phyloP scores from a whole-genome alignment of 2,329 filamentous ascomycete genomes.

The Pseudogymnoascus sp. region DNA sequence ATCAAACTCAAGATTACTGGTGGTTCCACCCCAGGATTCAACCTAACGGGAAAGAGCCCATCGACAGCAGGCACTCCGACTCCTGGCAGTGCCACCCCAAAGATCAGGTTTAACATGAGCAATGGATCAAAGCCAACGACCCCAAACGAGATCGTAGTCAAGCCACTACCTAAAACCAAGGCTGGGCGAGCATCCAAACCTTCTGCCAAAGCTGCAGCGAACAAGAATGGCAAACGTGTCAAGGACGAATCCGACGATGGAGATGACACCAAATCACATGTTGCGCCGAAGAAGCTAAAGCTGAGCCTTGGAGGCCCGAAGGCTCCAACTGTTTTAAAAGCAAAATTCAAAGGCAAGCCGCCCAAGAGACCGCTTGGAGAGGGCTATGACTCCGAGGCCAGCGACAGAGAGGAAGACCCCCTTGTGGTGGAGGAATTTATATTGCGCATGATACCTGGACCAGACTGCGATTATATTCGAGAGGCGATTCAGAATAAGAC shows the following conservation, averaged over 20 bases:
- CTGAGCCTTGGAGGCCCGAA: conserved; percentile 25
- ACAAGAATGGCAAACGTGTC: conserved; percentile 41
- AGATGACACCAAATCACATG: conserved; percentile 29
- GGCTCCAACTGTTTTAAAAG: conserved; percentile 39
- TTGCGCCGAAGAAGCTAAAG: conserved; percentile 40
- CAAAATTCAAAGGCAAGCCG: conserved; percentile 59
- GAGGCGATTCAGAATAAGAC: conserved; percentile 67
- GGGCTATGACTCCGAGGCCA: conserved; percentile 93
- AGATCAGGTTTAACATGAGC: conserved; percentile 23
- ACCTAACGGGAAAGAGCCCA: conserved; percentile 5
- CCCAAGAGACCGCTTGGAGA: conserved; percentile 68
- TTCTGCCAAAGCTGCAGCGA: conserved; percentile 46
- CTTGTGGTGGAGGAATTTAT: conserved; percentile 85
- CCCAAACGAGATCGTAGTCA: conserved; percentile 15
- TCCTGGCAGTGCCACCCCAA: conserved; percentile 24
- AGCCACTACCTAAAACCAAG: conserved; percentile 42
- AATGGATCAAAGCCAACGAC: conserved; percentile 21
- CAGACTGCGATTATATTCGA: conserved; percentile 76
- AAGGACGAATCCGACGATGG: conserved; percentile 47
- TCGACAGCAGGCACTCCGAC: conserved; percentile 25
- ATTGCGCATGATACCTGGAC: conserved; percentile 77
- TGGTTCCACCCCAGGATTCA: neutral
- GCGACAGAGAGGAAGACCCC: conserved; percentile 80
- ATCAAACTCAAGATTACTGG: conserved; percentile 22
- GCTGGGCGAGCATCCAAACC: conserved; percentile 52